A percentile compares a stretch with the other conserved stretches of the same genome.
These are phyloP conservation scores for Eucalyptus leucophloia DNA, from an alignment of 345 rosid genomes.

Conservation along the genomic window DNA sequence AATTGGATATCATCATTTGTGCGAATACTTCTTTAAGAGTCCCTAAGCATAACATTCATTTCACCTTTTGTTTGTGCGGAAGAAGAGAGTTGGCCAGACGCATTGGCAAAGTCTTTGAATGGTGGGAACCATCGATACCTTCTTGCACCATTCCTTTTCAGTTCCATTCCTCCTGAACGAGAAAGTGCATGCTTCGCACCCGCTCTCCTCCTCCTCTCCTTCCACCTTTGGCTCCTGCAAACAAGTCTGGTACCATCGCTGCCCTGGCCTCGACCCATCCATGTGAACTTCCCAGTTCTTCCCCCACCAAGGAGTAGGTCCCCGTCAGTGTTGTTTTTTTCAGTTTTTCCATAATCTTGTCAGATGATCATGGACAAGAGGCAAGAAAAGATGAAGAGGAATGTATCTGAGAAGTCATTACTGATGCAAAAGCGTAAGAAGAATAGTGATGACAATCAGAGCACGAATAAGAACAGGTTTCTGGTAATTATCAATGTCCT, in stretches of 20 bases:
- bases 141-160: neutral
- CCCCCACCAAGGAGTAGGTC: neutral
- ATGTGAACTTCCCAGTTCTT: neutral
- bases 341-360: neutral
- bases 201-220: neutral
- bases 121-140: neutral
- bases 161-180: neutral
- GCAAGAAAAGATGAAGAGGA: neutral
- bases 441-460: neutral
- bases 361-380: neutral
- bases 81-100: neutral
- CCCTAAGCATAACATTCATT: neutral
- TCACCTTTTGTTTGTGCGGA: neutral
- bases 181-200: neutral
- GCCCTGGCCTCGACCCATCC: conserved; percentile 38
- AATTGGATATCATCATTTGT: neutral
- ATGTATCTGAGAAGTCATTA: neutral
- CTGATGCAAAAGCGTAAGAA: conserved; percentile 2
- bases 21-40: neutral
- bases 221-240: conserved; percentile 24
- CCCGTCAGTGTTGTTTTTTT: neutral
- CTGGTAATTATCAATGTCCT: conserved; percentile 51
- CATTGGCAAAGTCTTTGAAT: neutral
- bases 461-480: conserved; percentile 26
- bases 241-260: conserved; percentile 30